Evolutionary conservation across 163 green algal genomes (phyloP).

Genomic region (Trebouxia gelatinosa): DNA sequence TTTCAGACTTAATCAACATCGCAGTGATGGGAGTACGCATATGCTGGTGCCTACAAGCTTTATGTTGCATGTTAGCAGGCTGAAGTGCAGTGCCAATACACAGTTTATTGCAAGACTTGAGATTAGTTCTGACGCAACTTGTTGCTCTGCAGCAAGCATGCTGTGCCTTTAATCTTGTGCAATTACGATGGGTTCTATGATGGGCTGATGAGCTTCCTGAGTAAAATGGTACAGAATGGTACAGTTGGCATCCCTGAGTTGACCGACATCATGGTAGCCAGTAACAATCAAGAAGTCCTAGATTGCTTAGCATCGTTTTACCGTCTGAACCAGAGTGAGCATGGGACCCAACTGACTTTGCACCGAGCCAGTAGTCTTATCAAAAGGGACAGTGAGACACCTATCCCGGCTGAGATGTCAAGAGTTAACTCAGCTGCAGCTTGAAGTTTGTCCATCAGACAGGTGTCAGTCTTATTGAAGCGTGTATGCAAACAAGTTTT

Average conservation of each 20-base stretch:
- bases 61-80: no score
- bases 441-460: no score
- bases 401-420: background rate
- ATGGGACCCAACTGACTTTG: conserved; percentile 5
- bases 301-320: conserved; percentile 27
- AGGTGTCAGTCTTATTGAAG: no score
- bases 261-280: conserved; percentile 38
- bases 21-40: no score
- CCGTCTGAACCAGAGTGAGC: conserved; percentile 2
- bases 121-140: no score
- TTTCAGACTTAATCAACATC: no score
- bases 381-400: background rate
- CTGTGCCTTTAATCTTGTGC: conserved; percentile 57
- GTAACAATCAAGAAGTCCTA: conserved; percentile 43
- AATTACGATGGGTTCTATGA: conserved; percentile 69
- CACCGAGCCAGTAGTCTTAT: conserved; percentile 19
- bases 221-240: conserved; percentile 39
- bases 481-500: no score
- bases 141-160: conserved; percentile 36
- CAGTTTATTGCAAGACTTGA: no score
- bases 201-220: conserved; percentile 57
- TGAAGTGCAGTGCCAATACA: no score
- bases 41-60: no score
- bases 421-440: conserved; percentile 2
- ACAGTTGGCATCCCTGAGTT: conserved; percentile 42